Percentiles rank a stretch among this genome's conserved stretches.
Evolutionary conservation across 768 basidiomycete genomes (phyloP).

Genomic region (Hygrocybe coccinea): DNA sequence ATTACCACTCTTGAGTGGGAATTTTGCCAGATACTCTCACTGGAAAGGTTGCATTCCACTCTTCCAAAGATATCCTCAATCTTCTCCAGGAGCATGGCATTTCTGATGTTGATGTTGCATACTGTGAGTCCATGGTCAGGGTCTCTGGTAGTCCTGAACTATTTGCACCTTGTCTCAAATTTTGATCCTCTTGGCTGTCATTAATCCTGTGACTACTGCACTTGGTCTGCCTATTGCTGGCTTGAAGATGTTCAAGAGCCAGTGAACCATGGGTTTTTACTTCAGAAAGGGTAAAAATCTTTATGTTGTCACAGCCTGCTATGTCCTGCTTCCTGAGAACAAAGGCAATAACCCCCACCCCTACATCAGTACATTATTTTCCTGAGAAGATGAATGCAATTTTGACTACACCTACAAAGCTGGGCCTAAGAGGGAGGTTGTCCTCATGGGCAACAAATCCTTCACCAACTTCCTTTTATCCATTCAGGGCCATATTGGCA

Average conservation of each 20-base stretch:
- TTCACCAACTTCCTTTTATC: neutral
- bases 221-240: conserved; percentile 37
- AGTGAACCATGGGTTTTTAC: conserved; percentile 38
- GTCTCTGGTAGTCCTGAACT: neutral
- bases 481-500: neutral
- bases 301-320: conserved; percentile 33
- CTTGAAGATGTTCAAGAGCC: conserved; percentile 21
- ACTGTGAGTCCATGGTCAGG: conserved; percentile 1
- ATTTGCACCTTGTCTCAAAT: conserved; percentile 12
- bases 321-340: conserved; percentile 26
- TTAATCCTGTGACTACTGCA: conserved; percentile 32
- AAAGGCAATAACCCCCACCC: conserved; percentile 24
- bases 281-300: conserved; percentile 27
- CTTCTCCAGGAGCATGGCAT: conserved; percentile 3
- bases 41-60: conserved; percentile 27
- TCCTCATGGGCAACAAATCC: neutral
- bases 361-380: conserved; percentile 31
- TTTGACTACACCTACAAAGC: conserved; percentile 26
- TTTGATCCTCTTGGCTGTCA: conserved; percentile 28
- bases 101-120: conserved; percentile 2
- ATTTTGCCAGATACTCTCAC: conserved; percentile 31
- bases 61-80: conserved; percentile 18
- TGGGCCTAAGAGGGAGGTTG: conserved; percentile 22
- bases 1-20: conserved; percentile 35
- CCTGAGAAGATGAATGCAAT: conserved; percentile 23